Evolutionary conservation across 768 basidiomycete genomes (phyloP).

Genomic region (Hypsizygus marmoreus): DNA sequence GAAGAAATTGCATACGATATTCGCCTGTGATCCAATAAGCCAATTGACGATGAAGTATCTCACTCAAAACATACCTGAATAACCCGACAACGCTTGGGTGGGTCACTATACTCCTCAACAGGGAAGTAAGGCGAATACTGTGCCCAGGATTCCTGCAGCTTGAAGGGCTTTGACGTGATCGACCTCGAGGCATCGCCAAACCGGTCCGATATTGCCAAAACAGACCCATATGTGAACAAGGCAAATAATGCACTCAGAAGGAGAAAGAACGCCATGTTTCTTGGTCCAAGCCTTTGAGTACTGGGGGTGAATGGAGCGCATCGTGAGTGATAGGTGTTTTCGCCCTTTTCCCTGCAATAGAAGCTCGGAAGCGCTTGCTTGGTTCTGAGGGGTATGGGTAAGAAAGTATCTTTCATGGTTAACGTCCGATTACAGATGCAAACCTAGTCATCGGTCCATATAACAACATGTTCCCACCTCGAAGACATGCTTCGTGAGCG

Average conservation of each 20-base stretch:
- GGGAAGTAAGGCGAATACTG: slow-evolving; percentile 65
- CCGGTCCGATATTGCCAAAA: background rate
- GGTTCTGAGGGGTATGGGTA: too few relatives aligned
- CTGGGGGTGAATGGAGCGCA: too few relatives aligned
- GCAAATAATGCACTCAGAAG: slow-evolving; percentile 10
- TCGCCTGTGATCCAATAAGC: slow-evolving; percentile 41
- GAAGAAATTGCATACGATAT: slow-evolving; percentile 49
- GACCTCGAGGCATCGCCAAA: background rate
- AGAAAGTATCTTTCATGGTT: too few relatives aligned
- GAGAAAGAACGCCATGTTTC: slow-evolving; percentile 7
- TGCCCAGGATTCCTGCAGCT: slow-evolving; percentile 47
- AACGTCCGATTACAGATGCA: too few relatives aligned
- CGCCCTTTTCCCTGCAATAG: too few relatives aligned
- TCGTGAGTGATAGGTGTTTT: too few relatives aligned
- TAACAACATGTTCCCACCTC: too few relatives aligned
- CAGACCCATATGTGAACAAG: slow-evolving; percentile 2
- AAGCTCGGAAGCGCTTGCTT: too few relatives aligned
- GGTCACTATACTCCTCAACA: slow-evolving; percentile 42
- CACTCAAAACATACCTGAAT: slow-evolving; percentile 47
- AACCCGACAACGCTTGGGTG: slow-evolving; percentile 52
- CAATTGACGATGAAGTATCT: slow-evolving; percentile 1
- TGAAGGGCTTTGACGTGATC: slow-evolving; percentile 6
- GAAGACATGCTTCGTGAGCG: too few relatives aligned
- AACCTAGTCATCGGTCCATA: too few relatives aligned
- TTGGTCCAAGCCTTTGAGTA: background rate